Conservation (phyloP, 345 rosid genomes). For the Eucalyptus albens region DNA sequence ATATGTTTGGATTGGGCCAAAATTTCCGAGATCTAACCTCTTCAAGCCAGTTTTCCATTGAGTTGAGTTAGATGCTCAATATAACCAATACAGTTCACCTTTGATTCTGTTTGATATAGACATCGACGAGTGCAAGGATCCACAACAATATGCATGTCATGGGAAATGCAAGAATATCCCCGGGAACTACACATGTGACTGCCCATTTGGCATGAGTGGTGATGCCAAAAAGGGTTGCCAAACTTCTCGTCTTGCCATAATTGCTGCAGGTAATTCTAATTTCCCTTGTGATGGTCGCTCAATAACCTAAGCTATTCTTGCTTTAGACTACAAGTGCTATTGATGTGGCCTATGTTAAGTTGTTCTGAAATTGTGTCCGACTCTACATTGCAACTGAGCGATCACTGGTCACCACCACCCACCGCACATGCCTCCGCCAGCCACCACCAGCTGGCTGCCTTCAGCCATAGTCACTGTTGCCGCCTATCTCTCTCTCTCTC, state of each 20-base stretch:
- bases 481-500: too few species aligned
- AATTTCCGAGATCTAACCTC: neutral
- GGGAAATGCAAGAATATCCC: neutral
- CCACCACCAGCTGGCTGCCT: too few species aligned
- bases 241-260: neutral
- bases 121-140: neutral
- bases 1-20: neutral
- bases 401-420: neutral
- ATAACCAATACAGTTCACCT: neutral
- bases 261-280: neutral
- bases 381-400: neutral
- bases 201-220: neutral
- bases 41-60: neutral
- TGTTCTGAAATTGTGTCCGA: neutral
- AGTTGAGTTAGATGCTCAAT: neutral
- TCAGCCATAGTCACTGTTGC: too few species aligned
- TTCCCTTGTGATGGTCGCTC: neutral
- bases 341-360: neutral
- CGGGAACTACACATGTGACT: neutral
- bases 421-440: too few species aligned
- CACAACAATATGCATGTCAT: neutral
- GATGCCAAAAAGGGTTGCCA: neutral
- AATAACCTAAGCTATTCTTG: neutral
- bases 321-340: neutral
- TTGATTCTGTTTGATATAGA: neutral